Evolutionary conservation across 176 grass and related monocot species (phyloP).

Genomic region (Poa pratensis): DNA sequence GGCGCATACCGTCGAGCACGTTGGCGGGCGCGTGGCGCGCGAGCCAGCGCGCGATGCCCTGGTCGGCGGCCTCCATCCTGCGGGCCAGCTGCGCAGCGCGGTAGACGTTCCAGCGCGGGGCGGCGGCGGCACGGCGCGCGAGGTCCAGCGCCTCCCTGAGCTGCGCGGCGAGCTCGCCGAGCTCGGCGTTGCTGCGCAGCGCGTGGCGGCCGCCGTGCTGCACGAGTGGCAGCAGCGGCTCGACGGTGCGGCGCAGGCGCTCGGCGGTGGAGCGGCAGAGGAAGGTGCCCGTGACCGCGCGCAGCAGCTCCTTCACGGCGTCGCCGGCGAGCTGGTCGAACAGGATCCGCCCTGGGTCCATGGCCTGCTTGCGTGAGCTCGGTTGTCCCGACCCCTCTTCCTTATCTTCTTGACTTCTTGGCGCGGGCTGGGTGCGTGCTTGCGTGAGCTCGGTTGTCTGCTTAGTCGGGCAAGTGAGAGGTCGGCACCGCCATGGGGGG

Average conservation of each 20-base stretch:
- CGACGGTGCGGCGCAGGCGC: constrained; percentile 82
- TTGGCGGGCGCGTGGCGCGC: constrained; percentile 73
- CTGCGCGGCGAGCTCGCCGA: constrained; percentile 70
- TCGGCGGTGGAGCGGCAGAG: constrained; percentile 76
- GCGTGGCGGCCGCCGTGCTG: constrained; percentile 47
- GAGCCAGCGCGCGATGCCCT: constrained; percentile 75
- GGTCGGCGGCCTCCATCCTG: constrained; percentile 81
- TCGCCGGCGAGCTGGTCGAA: constrained; percentile 62
- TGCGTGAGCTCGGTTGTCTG: constrained; percentile 23
- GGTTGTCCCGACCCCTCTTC: not conserved
- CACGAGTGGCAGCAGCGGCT: constrained; percentile 81
- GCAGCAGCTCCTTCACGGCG: constrained; percentile 67
- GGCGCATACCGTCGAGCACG: constrained; percentile 70
- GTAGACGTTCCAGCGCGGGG: constrained; percentile 96
- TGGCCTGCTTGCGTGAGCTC: constrained; percentile 20
- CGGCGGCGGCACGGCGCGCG: constrained; percentile 62
- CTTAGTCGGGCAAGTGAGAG: constrained; percentile 46
- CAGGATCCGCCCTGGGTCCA: constrained; percentile 29
- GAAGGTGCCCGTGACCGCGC: constrained; percentile 59
- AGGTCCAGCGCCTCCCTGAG: constrained; percentile 76
- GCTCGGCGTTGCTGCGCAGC: constrained; percentile 49
- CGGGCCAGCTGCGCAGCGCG: constrained; percentile 80
- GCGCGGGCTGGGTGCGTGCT: not conserved
- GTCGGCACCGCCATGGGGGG: constrained; percentile 45
- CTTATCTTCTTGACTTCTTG: not conserved